These are phyloP conservation scores for Kernera saxatilis DNA, from an alignment of 345 rosid genomes.

Conservation along the genomic window DNA sequence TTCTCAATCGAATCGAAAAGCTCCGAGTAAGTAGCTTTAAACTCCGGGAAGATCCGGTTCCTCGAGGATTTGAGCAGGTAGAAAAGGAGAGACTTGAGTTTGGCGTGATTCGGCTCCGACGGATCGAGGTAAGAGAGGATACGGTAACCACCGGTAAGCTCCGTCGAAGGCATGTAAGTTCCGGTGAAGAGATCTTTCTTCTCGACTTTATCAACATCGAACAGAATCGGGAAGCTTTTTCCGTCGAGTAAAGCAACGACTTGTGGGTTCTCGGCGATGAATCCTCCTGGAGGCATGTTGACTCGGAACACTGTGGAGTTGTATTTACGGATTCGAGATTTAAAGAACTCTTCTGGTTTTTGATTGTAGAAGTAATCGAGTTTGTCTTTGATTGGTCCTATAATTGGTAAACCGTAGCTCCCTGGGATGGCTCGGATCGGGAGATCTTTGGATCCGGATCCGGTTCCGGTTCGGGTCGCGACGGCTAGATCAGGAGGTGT, in stretches of 20 bases:
- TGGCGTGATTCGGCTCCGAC: conserved; percentile 66
- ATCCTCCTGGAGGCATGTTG: conserved; percentile 88
- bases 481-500: conserved; percentile 25
- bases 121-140: conserved; percentile 81
- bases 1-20: conserved; percentile 52
- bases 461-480: conserved; percentile 7
- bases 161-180: conserved; percentile 77
- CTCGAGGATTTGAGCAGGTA: conserved; percentile 51
- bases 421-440: conserved; percentile 72
- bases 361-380: conserved; percentile 65
- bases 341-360: conserved; percentile 69
- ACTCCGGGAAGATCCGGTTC: conserved; percentile 68
- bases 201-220: conserved; percentile 73
- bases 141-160: conserved; percentile 86
- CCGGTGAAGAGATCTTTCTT: conserved; percentile 84
- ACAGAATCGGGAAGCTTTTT: conserved; percentile 82
- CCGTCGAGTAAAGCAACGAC: conserved; percentile 84
- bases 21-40: conserved; percentile 41
- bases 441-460: conserved; percentile 28
- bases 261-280: conserved; percentile 51
- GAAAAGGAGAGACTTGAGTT: conserved; percentile 67
- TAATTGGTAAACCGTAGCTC: conserved; percentile 54
- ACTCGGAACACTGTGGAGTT: conserved; percentile 62
- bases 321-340: conserved; percentile 54
- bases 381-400: conserved; percentile 83